phyloP scores from a whole-genome alignment of 345 rosid genomes.

The Geranium brycei region DNA sequence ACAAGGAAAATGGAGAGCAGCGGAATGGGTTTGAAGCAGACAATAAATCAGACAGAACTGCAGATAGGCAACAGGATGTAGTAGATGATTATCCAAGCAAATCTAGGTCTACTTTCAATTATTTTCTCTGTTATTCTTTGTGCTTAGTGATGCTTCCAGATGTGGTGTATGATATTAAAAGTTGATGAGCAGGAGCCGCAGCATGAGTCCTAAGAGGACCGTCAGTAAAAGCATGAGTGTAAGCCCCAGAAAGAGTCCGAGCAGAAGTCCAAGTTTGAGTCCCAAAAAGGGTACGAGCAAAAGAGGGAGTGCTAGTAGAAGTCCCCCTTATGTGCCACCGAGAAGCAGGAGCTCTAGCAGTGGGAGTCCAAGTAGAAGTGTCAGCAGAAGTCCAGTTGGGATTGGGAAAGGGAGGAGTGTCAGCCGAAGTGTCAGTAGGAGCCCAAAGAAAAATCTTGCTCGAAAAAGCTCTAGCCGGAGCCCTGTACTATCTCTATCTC shows the following conservation, averaged over 20 bases:
- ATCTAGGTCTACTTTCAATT: constrained; percentile 63
- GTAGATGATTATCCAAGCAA: constrained; percentile 70
- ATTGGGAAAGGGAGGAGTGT: background rate
- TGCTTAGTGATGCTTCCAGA: constrained; percentile 27
- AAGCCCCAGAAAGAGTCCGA: constrained; percentile 60
- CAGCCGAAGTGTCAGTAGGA: background rate
- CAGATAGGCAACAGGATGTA: constrained; percentile 67
- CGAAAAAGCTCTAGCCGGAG: constrained; percentile 32
- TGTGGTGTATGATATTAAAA: constrained; percentile 36
- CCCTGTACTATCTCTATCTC: constrained; percentile 26
- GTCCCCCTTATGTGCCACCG: constrained; percentile 9
- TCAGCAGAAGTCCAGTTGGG: constrained; percentile 3
- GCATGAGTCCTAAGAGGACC: constrained; percentile 74
- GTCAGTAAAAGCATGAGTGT: constrained; percentile 67
- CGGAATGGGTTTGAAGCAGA: constrained; percentile 34
- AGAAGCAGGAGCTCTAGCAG: constrained; percentile 28
- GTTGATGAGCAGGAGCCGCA: constrained; percentile 81
- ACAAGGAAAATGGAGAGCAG: constrained; percentile 52
- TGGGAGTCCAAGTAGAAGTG: constrained; percentile 33
- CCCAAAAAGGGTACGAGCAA: constrained; percentile 26
- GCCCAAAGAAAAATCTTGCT: constrained; percentile 18
- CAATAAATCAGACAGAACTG: constrained; percentile 38
- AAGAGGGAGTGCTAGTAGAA: constrained; percentile 27
- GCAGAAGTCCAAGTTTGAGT: constrained; percentile 57
- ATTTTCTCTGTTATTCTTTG: constrained; percentile 30